Conservation (phyloP, 1,284 basidiomycete species). For the Cutaneotrichosporon sp. region DNA sequence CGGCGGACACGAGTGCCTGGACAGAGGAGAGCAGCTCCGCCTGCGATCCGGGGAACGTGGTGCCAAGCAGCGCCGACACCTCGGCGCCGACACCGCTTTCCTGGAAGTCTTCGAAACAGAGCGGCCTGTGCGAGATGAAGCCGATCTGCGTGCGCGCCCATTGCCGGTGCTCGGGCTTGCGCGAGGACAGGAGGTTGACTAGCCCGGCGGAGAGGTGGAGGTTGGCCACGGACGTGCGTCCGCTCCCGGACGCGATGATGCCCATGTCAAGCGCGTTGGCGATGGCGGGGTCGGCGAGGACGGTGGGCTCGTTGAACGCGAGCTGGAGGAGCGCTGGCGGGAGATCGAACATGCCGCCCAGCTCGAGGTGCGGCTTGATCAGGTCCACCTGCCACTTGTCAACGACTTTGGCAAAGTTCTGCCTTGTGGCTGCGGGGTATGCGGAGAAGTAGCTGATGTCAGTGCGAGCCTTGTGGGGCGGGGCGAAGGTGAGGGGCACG, state of each 20-base stretch:
- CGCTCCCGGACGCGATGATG: constrained; percentile 15
- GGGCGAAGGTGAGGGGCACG: not conserved
- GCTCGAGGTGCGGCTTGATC: constrained; percentile 28
- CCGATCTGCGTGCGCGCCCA: constrained; percentile 39
- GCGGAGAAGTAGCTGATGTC: constrained; percentile 45
- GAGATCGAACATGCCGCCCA: constrained; percentile 36
- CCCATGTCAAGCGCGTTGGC: constrained; percentile 39
- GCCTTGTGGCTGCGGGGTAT: constrained; percentile 52
- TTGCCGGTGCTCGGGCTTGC: constrained; percentile 15
- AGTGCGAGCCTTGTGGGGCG: not conserved
- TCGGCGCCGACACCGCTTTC: constrained; percentile 35
- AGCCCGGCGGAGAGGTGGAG: constrained; percentile 35
- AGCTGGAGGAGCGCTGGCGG: constrained; percentile 64
- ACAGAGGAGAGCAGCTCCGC: constrained; percentile 29
- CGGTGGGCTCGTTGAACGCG: constrained; percentile 64
- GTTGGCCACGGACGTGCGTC: constrained; percentile 21
- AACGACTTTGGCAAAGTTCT: constrained; percentile 66
- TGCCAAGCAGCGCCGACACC: constrained; percentile 30
- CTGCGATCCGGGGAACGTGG: constrained; percentile 8
- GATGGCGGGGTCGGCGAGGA: constrained; percentile 62
- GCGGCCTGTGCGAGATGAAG: constrained; percentile 20
- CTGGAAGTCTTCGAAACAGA: constrained; percentile 37
- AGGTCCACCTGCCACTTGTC: constrained; percentile 64
- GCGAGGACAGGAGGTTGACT: constrained; percentile 31
- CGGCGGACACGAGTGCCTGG: constrained; percentile 24